These are phyloP conservation scores for Haberlea rhodopensis DNA, from an alignment of 257 asterid genomes.

Conservation along the genomic window DNA sequence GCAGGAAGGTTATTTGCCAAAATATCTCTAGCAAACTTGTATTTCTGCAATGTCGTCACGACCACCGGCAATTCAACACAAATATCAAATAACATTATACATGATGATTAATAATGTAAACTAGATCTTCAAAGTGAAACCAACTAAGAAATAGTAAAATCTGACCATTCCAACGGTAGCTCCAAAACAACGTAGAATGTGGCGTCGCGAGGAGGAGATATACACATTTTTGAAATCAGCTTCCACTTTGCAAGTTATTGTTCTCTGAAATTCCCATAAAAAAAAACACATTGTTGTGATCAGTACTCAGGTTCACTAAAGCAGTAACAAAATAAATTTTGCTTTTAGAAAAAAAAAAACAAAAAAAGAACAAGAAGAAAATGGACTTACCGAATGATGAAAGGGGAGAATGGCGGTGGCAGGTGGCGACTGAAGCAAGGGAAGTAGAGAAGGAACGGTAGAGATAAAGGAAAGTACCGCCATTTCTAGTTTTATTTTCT, in stretches of 20 bases:
- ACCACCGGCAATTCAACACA: neutral
- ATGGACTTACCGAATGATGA: constrained; percentile 45
- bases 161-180: constrained; percentile 72
- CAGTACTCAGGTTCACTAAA: neutral
- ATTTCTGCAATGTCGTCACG: neutral
- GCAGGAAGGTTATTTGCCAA: no score
- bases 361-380: neutral
- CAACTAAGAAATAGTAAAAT: neutral
- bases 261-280: constrained; percentile 33
- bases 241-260: constrained; percentile 50
- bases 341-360: neutral
- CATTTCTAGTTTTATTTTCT: no score
- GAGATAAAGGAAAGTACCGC: constrained; percentile 69
- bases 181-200: constrained; percentile 57
- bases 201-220: constrained; percentile 56
- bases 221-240: constrained; percentile 34
- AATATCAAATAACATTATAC: no score
- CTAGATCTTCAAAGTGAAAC: no score
- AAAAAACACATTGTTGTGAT: neutral
- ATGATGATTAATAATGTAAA: no score
- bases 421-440: constrained; percentile 39
- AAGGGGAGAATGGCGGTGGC: constrained; percentile 24
- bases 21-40: no score
- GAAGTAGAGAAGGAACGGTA: constrained; percentile 55
- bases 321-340: neutral